A percentile compares a stretch with the other conserved stretches of the same genome.
phyloP scores from a whole-genome alignment of 495 filamentous ascomycete species.

The Penicillium soppii region DNA sequence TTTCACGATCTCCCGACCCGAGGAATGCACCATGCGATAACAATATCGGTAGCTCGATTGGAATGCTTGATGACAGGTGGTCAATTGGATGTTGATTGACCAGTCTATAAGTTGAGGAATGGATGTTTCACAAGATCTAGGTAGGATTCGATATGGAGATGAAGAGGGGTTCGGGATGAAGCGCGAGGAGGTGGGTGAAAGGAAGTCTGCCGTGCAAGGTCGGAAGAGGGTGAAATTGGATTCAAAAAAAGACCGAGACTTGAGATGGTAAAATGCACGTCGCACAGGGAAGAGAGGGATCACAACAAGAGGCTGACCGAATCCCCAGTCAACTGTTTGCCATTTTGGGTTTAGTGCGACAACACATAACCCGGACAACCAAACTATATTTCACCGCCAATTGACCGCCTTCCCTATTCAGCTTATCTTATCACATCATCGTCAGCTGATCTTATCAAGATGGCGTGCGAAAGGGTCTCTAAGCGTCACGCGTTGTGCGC shows the following conservation, averaged over 20 bases:
- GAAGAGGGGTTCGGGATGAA: constrained; percentile 8
- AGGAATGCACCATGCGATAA: constrained; percentile 50
- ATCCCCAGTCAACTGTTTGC: constrained; percentile 38
- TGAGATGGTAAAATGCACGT: constrained; percentile 9
- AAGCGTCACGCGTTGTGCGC: background rate
- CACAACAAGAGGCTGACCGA: constrained; percentile 26
- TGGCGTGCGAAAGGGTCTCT: background rate
- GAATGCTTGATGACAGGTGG: constrained; percentile 14
- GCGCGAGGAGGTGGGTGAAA: constrained; percentile 4
- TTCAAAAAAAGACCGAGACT: constrained; percentile 12
- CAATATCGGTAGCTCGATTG: constrained; percentile 11
- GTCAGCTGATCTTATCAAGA: constrained; percentile 14
- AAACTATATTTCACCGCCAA: no score
- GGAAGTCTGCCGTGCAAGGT: constrained; percentile 13
- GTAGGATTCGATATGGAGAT: background rate
- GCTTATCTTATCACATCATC: constrained; percentile 20
- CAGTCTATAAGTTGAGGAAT: constrained; percentile 1
- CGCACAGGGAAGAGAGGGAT: constrained; percentile 15
- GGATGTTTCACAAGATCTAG: constrained; percentile 1
- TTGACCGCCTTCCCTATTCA: constrained; percentile 26
- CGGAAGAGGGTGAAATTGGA: constrained; percentile 4
- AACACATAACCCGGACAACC: constrained; percentile 47
- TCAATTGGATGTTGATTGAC: background rate
- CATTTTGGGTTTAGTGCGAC: constrained; percentile 40
- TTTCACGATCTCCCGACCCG: constrained; percentile 46